Evolutionary conservation across 768 basidiomycete genomes (phyloP), one percentile per base, ranked within the genome.

Genomic region (Podaxis sp.): DNA sequence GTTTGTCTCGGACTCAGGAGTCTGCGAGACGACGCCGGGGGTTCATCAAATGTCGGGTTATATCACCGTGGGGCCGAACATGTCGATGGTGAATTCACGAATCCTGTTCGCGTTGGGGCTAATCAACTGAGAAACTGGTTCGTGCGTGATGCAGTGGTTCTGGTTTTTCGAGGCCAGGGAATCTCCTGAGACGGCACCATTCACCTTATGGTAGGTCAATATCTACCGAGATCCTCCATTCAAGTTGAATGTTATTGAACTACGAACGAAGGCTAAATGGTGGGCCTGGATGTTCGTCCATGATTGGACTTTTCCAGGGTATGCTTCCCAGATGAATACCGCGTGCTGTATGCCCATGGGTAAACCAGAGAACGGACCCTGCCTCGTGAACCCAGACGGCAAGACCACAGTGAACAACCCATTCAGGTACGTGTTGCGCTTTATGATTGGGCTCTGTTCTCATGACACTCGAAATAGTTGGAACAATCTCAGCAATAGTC

Each of bases 111-210:
- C 0, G 23, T 3, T 50, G 16, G n/a, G 18, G 40, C 23, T 9
- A 38, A 21, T 14, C 16, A n/a, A n/a, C 13, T 50, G 23, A 54
- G 6, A 5, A 44, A 13, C 42, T 6, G n/a, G 4, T 11, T 32
- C 13, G 11, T n/a, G 36, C 16, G 14, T 42, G 14, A 10, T 44
- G n/a, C 38, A 59, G 56, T 54, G 85, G 82, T 88, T 87, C 73
- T 87, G 85, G 84, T 87, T 83, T 73, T 88, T 88, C 64, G 85
- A 74, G 16, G 78, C 86, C 0, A 80, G 86, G n/a, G 80, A 83
- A 36, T 82, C 83, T 65, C 78, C 85, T 0, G 78, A 78, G 21
- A 84, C 77, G 0, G 86, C 86, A 0, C 86, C 86, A 14, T 75
- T 89, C 25, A 75, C 82, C 18, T 73, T 87, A 7, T 88, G 86